Base-by-base conservation (phyloP, 768 basidiomycete genomes). In the Postia placenta region DNA sequence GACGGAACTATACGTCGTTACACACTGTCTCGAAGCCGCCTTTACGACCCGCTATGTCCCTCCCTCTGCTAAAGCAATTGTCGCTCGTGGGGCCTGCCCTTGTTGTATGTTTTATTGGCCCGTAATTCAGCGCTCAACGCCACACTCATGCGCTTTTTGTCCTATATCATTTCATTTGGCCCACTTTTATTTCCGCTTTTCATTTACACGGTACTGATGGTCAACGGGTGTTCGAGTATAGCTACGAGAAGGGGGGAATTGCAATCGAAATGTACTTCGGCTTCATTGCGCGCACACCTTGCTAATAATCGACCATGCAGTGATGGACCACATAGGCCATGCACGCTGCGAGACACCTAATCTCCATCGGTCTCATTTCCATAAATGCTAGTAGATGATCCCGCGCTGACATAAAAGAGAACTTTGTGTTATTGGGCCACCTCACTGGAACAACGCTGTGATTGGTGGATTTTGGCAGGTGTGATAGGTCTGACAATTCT, bases 61-160 rank as follows among this genome's bases (percentile, higher is more conserved):
- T 53, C 50, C 37, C 45, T 56, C 61, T 52, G 54, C 37, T 52
- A 54, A 7, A 15, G 30, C 30, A 7, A 33, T 33, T 15, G 30
- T 7, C 30, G 30, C 30, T 15, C 15, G 47, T 58, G 54, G 42
- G 53, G 42, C 54, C 48, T 56, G 6, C 42, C 42, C 11, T 28
- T 43, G 24, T 12, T 22, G 11, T 43, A 28, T 43, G 19, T 43
- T 26, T 43, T 43, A 43, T 43, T 43, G 23, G 15, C 42, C 25
- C 11, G n/a, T 27, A 27, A 6, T 11, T 22, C 42, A 26, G 28
- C 26, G n/a, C n/a, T n/a, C n/a, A n/a, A n/a, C n/a, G n/a, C n/a
- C n/a, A n/a, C n/a, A n/a, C n/a, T n/a, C n/a, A n/a, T n/a, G n/a
- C n/a, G n/a, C n/a, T n/a, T n/a, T n/a, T n/a, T n/a, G n/a, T n/a